phyloP scores from a whole-genome alignment of 352 stramenopile species.

The Phytophthora syringae region DNA sequence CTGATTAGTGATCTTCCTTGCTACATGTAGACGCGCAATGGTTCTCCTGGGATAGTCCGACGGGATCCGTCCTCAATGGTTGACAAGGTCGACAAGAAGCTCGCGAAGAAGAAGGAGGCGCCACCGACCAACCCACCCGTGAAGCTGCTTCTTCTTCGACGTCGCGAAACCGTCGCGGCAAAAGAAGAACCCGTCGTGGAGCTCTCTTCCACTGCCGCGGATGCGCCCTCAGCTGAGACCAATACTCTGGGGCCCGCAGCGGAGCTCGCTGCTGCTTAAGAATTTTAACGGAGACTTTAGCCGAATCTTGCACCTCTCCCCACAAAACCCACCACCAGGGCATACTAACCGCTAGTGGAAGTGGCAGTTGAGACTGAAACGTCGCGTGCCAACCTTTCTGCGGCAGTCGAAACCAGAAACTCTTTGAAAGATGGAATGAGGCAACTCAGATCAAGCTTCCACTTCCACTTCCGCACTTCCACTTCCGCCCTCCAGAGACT shows the following conservation, averaged over 20 bases:
- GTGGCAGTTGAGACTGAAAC: slow-evolving; percentile 10
- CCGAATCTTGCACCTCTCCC: not conserved
- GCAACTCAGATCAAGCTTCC: slow-evolving; percentile 38
- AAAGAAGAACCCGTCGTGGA: not conserved
- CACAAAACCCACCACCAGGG: not conserved
- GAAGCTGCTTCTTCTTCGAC: slow-evolving; percentile 66
- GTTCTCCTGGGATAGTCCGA: slow-evolving; percentile 3
- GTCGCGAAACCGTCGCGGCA: slow-evolving; percentile 28
- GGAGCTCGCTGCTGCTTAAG: not conserved
- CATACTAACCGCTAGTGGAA: slow-evolving; percentile 12
- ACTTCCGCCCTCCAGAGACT: slow-evolving; percentile 7
- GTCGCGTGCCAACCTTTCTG: slow-evolving; percentile 19
- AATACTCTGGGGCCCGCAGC: not conserved
- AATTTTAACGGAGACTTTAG: too few species aligned
- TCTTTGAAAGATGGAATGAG: slow-evolving; percentile 26
- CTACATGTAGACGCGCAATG: slow-evolving; percentile 9
- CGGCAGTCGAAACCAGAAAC: slow-evolving; percentile 11
- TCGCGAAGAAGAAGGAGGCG: slow-evolving; percentile 20
- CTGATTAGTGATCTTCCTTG: too few species aligned
- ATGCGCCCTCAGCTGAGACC: slow-evolving; percentile 5
- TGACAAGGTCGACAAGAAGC: slow-evolving; percentile 24
- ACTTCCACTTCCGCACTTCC: slow-evolving; percentile 6
- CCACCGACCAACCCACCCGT: slow-evolving; percentile 62
- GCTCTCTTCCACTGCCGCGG: slow-evolving; percentile 21
- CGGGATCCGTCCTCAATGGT: slow-evolving; percentile 17